These are phyloP conservation scores for Xanthoconium separans DNA, from an alignment of 1,284 basidiomycete genomes.

Conservation along the genomic window DNA sequence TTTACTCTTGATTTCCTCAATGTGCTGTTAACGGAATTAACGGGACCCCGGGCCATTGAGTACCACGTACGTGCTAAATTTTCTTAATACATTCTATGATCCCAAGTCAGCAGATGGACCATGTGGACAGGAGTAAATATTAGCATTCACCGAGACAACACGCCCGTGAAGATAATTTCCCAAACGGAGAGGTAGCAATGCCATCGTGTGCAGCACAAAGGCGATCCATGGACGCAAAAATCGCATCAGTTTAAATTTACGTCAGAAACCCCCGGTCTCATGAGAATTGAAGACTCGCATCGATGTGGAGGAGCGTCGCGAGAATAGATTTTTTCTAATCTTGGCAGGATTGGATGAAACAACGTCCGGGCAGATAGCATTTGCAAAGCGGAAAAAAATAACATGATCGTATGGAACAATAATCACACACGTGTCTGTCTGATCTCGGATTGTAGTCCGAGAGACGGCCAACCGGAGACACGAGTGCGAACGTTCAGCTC, in stretches of 20 bases:
- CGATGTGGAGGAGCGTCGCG: background rate
- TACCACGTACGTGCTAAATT: constrained; percentile 21
- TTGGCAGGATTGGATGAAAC: background rate
- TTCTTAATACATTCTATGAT: constrained; percentile 30
- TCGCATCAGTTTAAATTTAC: constrained; percentile 1
- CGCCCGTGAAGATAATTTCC: background rate
- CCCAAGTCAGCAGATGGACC: background rate
- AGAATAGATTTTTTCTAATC: constrained; percentile 5
- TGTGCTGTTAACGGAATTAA: no score
- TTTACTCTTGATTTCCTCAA: no score
- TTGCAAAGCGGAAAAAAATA: background rate
- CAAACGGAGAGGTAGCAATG: constrained; percentile 35
- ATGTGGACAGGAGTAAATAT: background rate
- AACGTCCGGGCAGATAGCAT: background rate
- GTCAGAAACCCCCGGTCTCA: background rate
- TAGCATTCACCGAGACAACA: constrained; percentile 37
- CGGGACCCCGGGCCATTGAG: no score
- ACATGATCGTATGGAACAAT: background rate
- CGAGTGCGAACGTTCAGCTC: background rate
- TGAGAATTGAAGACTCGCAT: constrained; percentile 3
- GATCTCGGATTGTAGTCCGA: background rate
- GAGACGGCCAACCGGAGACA: background rate
- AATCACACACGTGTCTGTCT: background rate
- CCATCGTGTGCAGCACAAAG: constrained; percentile 12
- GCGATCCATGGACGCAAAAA: background rate